Conservation (phyloP, 495 filamentous ascomycete genomes). For the Neurospora hispaniola region DNA sequence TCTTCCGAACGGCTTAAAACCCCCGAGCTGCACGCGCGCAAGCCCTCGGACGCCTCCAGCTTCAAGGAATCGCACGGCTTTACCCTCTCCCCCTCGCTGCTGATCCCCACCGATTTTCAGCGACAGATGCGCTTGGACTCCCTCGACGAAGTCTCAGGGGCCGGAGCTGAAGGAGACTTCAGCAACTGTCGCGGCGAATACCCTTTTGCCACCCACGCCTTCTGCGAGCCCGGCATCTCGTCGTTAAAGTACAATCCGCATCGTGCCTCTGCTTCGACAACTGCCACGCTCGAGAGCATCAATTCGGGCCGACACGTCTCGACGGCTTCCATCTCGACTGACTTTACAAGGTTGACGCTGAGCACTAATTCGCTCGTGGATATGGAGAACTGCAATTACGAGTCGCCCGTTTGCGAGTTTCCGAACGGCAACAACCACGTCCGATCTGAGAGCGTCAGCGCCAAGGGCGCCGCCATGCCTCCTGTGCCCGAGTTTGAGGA, state of each 20-base stretch:
- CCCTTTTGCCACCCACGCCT: slow-evolving; percentile 17
- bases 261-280: slow-evolving; percentile 37
- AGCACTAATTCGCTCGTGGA: slow-evolving; percentile 31
- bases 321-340: slow-evolving; percentile 30
- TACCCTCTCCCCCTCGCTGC: slow-evolving; percentile 40
- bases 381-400: slow-evolving; percentile 12
- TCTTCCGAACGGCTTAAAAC: slow-evolving; percentile 17
- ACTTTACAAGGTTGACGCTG: slow-evolving; percentile 31
- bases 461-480: slow-evolving; percentile 13
- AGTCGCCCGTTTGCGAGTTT: not conserved
- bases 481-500: slow-evolving; percentile 23
- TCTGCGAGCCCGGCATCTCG: slow-evolving; percentile 21
- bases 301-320: slow-evolving; percentile 30
- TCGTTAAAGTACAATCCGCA: slow-evolving; percentile 10
- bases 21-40: slow-evolving; percentile 21
- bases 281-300: slow-evolving; percentile 22
- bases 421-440: not conserved
- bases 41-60: slow-evolving; percentile 36
- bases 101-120: slow-evolving; percentile 42
- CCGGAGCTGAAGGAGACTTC: slow-evolving; percentile 20
- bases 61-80: slow-evolving; percentile 48
- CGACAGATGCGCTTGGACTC: slow-evolving; percentile 25
- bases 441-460: slow-evolving; percentile 12
- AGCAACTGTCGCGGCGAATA: slow-evolving; percentile 20
- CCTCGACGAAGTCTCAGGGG: slow-evolving; percentile 3